These are phyloP conservation scores for Sporormia fimetaria DNA, from an alignment of 495 filamentous ascomycete species.

Conservation along the genomic window DNA sequence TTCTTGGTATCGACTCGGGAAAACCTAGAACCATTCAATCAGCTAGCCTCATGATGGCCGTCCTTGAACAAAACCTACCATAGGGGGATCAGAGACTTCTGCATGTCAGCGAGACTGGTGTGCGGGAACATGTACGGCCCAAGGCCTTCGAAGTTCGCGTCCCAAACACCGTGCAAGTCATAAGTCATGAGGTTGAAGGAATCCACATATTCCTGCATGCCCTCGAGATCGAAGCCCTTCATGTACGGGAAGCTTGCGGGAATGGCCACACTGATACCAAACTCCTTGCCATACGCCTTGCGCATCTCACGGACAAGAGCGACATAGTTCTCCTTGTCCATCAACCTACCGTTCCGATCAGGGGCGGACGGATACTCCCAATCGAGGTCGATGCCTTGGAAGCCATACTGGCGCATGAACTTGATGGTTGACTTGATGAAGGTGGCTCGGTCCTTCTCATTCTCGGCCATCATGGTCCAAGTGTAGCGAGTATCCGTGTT, in stretches of 20 bases:
- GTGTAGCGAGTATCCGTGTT: not conserved
- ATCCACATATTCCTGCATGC: constrained; percentile 36
- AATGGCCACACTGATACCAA: constrained; percentile 35
- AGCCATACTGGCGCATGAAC: constrained; percentile 41
- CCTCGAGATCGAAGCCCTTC: constrained; percentile 34
- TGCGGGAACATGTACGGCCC: constrained; percentile 27
- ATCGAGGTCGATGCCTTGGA: constrained; percentile 48
- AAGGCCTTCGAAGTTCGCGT: constrained; percentile 13
- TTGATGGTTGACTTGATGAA: constrained; percentile 37
- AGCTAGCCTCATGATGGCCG: too few relatives aligned
- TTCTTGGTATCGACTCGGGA: constrained; percentile 28
- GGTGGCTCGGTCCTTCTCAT: constrained; percentile 26
- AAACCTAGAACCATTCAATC: too few relatives aligned
- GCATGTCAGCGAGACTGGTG: constrained; percentile 35
- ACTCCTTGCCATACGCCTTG: constrained; percentile 28
- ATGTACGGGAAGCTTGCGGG: constrained; percentile 36
- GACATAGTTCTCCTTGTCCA: constrained; percentile 37
- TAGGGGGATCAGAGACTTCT: constrained; percentile 28
- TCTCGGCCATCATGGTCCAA: constrained; percentile 2
- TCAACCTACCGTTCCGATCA: constrained; percentile 31
- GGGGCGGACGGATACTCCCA: constrained; percentile 44
- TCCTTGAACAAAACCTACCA: too few relatives aligned
- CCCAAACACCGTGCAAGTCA: constrained; percentile 36
- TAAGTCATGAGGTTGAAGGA: constrained; percentile 44
- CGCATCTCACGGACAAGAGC: constrained; percentile 36